Evolutionary conservation across 352 stramenopile species (phyloP).

Genomic region (Phytophthora idaei): DNA sequence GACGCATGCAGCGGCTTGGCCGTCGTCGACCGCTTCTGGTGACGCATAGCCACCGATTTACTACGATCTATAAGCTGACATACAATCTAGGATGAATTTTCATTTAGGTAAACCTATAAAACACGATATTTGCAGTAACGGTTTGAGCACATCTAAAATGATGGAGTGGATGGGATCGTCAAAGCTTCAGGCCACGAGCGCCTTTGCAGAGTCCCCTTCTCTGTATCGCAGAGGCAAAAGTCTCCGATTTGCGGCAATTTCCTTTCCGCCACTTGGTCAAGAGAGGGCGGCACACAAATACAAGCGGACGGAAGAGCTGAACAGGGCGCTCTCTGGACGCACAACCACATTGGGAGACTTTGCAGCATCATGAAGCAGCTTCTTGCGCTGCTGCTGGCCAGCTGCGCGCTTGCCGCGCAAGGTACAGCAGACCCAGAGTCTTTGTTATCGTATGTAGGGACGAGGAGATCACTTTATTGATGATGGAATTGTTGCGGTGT

Average conservation of each 20-base stretch:
- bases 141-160: constrained; percentile 20
- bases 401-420: constrained; percentile 25
- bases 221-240: constrained; percentile 16
- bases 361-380: constrained; percentile 25
- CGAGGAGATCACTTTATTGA: constrained; percentile 2
- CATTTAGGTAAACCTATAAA: not conserved
- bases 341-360: constrained; percentile 28
- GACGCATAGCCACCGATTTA: constrained; percentile 25
- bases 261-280: constrained; percentile 31
- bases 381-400: constrained; percentile 23
- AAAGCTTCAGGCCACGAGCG: constrained; percentile 2
- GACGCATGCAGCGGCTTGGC: constrained; percentile 23
- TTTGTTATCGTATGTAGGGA: not conserved
- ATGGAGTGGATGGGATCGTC: constrained; percentile 17
- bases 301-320: constrained; percentile 14
- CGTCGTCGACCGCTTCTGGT: constrained; percentile 11
- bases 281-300: constrained; percentile 5
- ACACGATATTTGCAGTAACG: constrained; percentile 3
- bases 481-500: constrained; percentile 4
- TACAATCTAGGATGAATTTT: not conserved
- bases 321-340: constrained; percentile 3
- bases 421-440: constrained; percentile 9
- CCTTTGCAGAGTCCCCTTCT: constrained; percentile 26
- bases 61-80: not conserved
- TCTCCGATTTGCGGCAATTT: constrained; percentile 33